Evolutionary conservation across 352 stramenopile species (phyloP), one percentile per base, ranked within the genome.

Genomic region (Phytophthora sp.): DNA sequence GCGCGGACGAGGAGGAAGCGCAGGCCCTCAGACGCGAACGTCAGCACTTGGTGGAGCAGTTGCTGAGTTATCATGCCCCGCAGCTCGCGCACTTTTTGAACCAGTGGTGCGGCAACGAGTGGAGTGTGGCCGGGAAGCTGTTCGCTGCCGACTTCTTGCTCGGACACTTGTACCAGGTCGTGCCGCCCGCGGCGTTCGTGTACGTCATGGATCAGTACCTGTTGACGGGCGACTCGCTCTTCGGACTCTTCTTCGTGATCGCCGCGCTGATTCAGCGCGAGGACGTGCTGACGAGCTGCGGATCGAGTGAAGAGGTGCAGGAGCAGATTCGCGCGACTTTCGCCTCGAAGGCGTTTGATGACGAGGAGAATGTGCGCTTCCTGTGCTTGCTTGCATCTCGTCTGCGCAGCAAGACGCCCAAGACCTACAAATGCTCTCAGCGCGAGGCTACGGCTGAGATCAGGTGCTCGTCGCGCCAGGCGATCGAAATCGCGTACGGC

Each of bases 131-230:
- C 0, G 84, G 79, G 4, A 66, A 80, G 17, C 53, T 89, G 10
- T 77, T 90, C 27, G 76, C 83, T 0, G 49, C 73, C 8, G 69
- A 82, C 17, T 86, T 91, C 39, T 84, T 94, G 54, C 56, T 86
- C 3, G 78, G 80, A 9, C 80, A 90, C 39, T 51, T 91, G 23
- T 91, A 91, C 59, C 78, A 87, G 46, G 72, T 76, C n/a, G 52
- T 94, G 5, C 64, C 77, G 9, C 85, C 85, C 0, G 55, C 60
- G 7, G 70, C 72, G 17, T 91, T 92, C 24, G 74, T 88, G 30
- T 86, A 85, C 51, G 62, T 94, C 24, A 85, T 94, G 73, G 85
- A 94, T 63, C 83, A 92, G 62, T 89, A 91, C 31, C 61, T 94
- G 52, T 54, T 94, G 18, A 92, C 81, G 0, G 69, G 76, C 7